phyloP scores from a whole-genome alignment of 768 basidiomycete genomes.

The Suillus alpinus region DNA sequence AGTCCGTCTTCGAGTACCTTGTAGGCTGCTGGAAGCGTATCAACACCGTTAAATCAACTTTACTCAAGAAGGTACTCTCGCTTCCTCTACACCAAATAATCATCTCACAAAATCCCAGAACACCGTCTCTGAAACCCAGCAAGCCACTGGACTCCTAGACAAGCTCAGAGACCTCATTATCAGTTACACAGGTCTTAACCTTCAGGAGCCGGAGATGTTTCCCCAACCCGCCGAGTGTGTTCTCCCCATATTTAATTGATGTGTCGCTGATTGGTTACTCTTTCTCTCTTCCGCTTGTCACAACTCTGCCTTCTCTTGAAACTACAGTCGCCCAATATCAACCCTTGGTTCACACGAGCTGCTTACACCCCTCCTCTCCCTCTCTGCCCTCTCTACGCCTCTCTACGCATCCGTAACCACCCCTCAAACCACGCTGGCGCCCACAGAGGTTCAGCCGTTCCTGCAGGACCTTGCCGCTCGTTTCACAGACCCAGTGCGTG shows the following conservation, averaged over 20 bases:
- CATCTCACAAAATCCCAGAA: slow-evolving; percentile 36
- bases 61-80: slow-evolving; percentile 61
- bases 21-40: slow-evolving; percentile 91
- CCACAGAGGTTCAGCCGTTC: slow-evolving; percentile 74
- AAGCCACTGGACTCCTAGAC: slow-evolving; percentile 63
- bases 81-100: slow-evolving; percentile 22
- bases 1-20: slow-evolving; percentile 86
- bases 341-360: slow-evolving; percentile 75
- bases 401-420: slow-evolving; percentile 48
- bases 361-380: slow-evolving; percentile 72
- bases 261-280: background rate
- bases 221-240: slow-evolving; percentile 79
- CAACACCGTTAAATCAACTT: slow-evolving; percentile 48
- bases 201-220: slow-evolving; percentile 95
- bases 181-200: slow-evolving; percentile 82
- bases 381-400: slow-evolving; percentile 67
- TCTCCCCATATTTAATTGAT: background rate
- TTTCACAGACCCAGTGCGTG: slow-evolving; percentile 46
- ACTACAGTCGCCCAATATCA: background rate
- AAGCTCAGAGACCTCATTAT: slow-evolving; percentile 80
- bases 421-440: slow-evolving; percentile 49
- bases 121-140: slow-evolving; percentile 53
- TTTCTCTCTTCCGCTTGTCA: background rate
- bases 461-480: slow-evolving; percentile 79
- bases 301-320: background rate